phyloP scores from a whole-genome alignment of 1,139 yeast species.

The Debaryomycetaceae sp. region DNA sequence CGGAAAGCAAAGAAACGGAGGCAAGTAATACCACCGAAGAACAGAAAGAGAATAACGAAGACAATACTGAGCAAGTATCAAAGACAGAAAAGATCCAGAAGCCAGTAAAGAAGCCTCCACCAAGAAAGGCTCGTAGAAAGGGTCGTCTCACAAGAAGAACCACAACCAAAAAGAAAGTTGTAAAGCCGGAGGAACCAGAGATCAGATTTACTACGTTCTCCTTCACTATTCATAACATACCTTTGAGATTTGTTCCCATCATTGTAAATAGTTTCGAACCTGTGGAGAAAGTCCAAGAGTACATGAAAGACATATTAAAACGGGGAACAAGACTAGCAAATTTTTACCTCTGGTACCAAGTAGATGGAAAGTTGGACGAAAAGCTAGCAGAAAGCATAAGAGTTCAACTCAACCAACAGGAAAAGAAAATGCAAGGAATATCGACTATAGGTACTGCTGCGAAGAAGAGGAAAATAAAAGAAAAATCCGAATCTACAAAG shows the following conservation, averaged over 20 bases:
- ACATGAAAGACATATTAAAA: conserved; percentile 60
- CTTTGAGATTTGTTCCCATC: conserved; percentile 65
- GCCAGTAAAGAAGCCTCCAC: conserved; percentile 18
- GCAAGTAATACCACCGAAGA: background rate
- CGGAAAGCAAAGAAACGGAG: conserved; percentile 4
- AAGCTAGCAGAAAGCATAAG: conserved; percentile 48
- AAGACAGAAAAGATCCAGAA: conserved; percentile 8
- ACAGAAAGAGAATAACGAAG: background rate
- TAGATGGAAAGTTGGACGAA: conserved; percentile 77
- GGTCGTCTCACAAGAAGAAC: conserved; percentile 18
- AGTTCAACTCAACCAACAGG: conserved; percentile 35
- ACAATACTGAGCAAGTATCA: conserved; percentile 5
- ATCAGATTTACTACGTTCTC: conserved; percentile 60
- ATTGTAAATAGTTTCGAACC: conserved; percentile 65
- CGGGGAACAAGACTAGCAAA: conserved; percentile 61
- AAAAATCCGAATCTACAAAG: conserved; percentile 13
- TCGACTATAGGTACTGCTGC: conserved; percentile 12
- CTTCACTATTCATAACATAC: conserved; percentile 59
- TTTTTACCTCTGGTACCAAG: conserved; percentile 77
- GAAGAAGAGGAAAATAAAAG: conserved; percentile 35
- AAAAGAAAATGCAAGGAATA: conserved; percentile 41
- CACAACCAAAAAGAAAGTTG: conserved; percentile 19
- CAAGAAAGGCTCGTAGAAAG: conserved; percentile 17
- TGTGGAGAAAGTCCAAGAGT: conserved; percentile 49
- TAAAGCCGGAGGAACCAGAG: conserved; percentile 39